Base-by-base conservation (phyloP, 208 protist species). In the Naegleria fowleri region DNA sequence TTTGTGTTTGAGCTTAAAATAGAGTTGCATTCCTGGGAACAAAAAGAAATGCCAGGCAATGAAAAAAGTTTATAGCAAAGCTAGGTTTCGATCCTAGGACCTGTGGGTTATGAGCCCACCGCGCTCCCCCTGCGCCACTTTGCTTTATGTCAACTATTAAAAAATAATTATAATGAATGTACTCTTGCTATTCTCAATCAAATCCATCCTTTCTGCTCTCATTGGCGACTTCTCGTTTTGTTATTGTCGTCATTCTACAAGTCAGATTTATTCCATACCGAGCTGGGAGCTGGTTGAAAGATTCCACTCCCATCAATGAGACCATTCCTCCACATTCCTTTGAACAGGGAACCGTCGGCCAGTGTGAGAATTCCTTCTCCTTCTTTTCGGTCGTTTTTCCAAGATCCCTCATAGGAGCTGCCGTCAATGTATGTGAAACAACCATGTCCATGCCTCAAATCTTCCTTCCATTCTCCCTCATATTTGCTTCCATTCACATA, bases 401-500 rank as follows among this genome's bases (percentile, higher is more conserved):
- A 90, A 0, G 16, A 0, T 51, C 87, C 87, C 5, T 89, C 48
- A 40, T 75, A 89, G 5, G 40, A 13, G 25, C 39, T 36, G 1
- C 86, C 86, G 40, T 89, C 86, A 22, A 22, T 25, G 36, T 4
- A 40, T 40, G 16, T 58, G 59, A 67, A 59, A 29, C 15, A n/a
- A 40, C 89, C 92, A 40, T 58, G 25, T 25, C 92, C 92, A 41
- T 92, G 87, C 41, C 41, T 86, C 11, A 41, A 55, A 39, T 88
- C 91, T 7, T 90, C 39, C 5, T 15, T 9, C 43, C 43, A 89
- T 6, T 67, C 4, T 41, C 86, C 86, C 40, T 97, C 96, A 92
- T 97, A 98, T 9, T 97, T 93, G 85, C 96, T 96, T 79, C 97
- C 97, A 90, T 98, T 97, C 48, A 95, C 95, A 92, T 98, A 98